Evolutionary conservation across 2,329 filamentous ascomycete species (phyloP).

Genomic region (Penicillium sclerotiorum): DNA sequence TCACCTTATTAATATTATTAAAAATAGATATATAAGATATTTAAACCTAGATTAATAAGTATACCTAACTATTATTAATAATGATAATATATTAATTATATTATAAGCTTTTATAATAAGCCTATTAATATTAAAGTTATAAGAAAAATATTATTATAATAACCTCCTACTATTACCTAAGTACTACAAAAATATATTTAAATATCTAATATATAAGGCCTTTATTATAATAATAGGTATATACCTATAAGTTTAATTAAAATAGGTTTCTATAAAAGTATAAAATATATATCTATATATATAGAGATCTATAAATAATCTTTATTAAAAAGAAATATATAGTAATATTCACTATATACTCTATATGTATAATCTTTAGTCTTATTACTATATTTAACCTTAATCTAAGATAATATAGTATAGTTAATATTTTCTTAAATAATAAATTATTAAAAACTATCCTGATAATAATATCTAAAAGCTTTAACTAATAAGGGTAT

Average conservation of each 20-base stretch:
- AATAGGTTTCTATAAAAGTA: background rate
- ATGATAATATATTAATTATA: background rate
- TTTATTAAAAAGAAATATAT: background rate
- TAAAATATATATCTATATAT: constrained; percentile 1
- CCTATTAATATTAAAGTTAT: background rate
- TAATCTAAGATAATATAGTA: background rate
- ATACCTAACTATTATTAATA: background rate
- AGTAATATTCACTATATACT: background rate
- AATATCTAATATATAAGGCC: background rate
- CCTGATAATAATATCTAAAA: background rate
- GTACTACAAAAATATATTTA: background rate
- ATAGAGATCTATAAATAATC: constrained; percentile 1
- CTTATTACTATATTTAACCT: constrained; percentile 1
- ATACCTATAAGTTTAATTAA: constrained; percentile 3
- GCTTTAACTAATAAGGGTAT: background rate
- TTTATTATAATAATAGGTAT: background rate
- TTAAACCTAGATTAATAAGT: background rate
- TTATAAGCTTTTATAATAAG: background rate
- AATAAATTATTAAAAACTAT: background rate
- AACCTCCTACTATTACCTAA: background rate
- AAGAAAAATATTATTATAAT: background rate
- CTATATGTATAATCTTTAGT: constrained; percentile 2
- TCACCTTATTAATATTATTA: too few species aligned
- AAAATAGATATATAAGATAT: too few species aligned
- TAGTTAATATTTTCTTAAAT: constrained; percentile 5